Percentiles rank a stretch among this genome's conserved stretches.
Conservation (phyloP, 2,329 filamentous ascomycete genomes). For the Rhinocladiella mackenziei region DNA sequence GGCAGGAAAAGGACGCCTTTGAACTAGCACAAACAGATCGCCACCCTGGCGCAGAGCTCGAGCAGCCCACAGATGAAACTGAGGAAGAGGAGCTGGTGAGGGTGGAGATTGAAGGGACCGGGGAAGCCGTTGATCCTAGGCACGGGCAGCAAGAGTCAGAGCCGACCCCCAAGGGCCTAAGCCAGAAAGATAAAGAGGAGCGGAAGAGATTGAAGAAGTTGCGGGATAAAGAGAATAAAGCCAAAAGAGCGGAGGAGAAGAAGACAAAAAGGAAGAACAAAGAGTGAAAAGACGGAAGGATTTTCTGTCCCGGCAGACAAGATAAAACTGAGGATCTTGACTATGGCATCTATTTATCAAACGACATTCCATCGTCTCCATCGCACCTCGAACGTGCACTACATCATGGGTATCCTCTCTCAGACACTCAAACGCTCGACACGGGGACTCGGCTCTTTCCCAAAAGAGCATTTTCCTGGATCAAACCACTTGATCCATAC, state of each 20-base stretch:
- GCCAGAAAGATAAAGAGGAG: slow-evolving; percentile 17
- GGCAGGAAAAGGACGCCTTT: too few species aligned
- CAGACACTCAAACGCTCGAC: too few species aligned
- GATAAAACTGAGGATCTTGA: too few species aligned
- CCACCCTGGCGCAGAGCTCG: slow-evolving; percentile 31
- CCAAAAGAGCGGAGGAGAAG: slow-evolving; percentile 8
- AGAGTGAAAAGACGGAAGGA: neutral
- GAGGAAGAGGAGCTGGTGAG: slow-evolving; percentile 36
- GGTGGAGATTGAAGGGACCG: slow-evolving; percentile 35
- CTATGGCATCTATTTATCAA: too few species aligned
- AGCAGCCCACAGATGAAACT: slow-evolving; percentile 34
- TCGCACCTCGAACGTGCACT: too few species aligned
- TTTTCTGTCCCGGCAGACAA: neutral
- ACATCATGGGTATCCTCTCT: too few species aligned
- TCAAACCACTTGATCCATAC: too few species aligned
- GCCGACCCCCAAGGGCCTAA: slow-evolving; percentile 3
- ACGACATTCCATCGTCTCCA: too few species aligned
- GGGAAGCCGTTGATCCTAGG: slow-evolving; percentile 18
- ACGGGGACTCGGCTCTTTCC: too few species aligned
- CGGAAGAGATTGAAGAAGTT: slow-evolving; percentile 20
- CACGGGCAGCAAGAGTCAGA: slow-evolving; percentile 2
- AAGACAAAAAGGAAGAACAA: slow-evolving; percentile 3
- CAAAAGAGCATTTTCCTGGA: too few species aligned
- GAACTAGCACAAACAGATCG: too few species aligned
- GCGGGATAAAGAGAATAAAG: slow-evolving; percentile 12